Base-by-base conservation (phyloP, 352 stramenopile genomes). In the Pythium phragmiticola region DNA sequence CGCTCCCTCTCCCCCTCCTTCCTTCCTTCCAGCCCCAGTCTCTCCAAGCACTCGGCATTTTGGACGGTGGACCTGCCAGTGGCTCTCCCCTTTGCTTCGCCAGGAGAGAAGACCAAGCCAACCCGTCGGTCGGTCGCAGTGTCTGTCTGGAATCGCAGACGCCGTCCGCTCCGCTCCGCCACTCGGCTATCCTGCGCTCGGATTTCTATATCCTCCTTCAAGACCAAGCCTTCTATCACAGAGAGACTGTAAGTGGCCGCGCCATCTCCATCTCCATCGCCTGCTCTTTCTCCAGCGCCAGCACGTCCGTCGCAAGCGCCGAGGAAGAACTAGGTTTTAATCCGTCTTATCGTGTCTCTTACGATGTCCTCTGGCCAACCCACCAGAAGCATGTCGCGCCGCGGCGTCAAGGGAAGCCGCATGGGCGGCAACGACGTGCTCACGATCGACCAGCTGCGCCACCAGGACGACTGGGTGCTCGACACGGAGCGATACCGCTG, bases 381-480 rank as follows among this genome's bases (percentile, higher is more conserved):
- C 17, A 62, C 60, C 17, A 49, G 65, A 62, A 72, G 54, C 48
- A 92, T 93, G 84, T 90, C 84, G 61, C 77, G 80, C 57, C 85
- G 87, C 59, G 76, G 72, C 57, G 72, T 90, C 55, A 92, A 92
- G 69, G 81, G 80, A 45, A 84, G 60, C 26, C 65, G 76, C 70
- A 91, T 89, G 71, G 82, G 80, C 57, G 78, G 79, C 66, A 93
- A 89, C 74, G 86, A 95, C 62, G 86, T 95, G 69, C 78, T 95
- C 57, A 92, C 84, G 53, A 95, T 95, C 63, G 86, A 95, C 64
- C 86, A 95, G 76, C 72, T 95, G 49, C 78, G 82, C 51, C 84
- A 93, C 74, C 84, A 95, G 69, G 86, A 95, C 61, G 86, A 95
- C 74, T 95, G 84, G 87, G 87, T 95, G 46, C 77, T 90, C 26